A percentile compares a stretch with the other conserved stretches of the same genome.
These are phyloP conservation scores for Leccinum disarticulatum DNA, from an alignment of 768 basidiomycete genomes.

Conservation along the genomic window DNA sequence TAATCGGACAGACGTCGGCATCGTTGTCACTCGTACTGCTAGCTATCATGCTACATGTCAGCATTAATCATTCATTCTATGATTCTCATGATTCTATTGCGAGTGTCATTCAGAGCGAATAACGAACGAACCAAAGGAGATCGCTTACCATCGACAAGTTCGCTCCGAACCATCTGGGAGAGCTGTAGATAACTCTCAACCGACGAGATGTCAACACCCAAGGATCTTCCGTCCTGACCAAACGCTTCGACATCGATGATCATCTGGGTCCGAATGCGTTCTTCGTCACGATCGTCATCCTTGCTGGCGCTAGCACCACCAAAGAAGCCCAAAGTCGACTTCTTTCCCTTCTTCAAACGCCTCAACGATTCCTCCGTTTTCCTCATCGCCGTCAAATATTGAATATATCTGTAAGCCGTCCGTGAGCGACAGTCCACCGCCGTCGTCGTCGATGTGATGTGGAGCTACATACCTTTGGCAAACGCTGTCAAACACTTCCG, in stretches of 20 bases:
- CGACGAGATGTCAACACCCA: constrained; percentile 63
- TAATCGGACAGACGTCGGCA: constrained; percentile 21
- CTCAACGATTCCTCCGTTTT: constrained; percentile 91
- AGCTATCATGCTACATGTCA: constrained; percentile 55
- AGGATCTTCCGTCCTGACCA: constrained; percentile 66
- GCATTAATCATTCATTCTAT: constrained; percentile 17
- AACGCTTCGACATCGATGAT: constrained; percentile 84
- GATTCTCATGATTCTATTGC: constrained; percentile 17
- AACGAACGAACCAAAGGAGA: neutral
- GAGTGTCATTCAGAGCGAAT: neutral
- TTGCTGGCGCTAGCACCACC: constrained; percentile 46
- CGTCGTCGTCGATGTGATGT: neutral
- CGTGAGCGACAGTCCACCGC: neutral
- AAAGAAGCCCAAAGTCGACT: constrained; percentile 78
- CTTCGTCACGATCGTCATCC: constrained; percentile 79
- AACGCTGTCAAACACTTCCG: constrained; percentile 70
- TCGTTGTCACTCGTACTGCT: constrained; percentile 57
- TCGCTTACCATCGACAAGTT: constrained; percentile 35
- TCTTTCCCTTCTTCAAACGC: constrained; percentile 85
- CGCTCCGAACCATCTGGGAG: constrained; percentile 57
- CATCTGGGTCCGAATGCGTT: constrained; percentile 82
- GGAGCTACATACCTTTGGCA: constrained; percentile 51
- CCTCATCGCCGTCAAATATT: constrained; percentile 78
- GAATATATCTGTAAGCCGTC: constrained; percentile 59
- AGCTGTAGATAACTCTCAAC: constrained; percentile 55